Base-by-base conservation (phyloP, 1,284 basidiomycete species). In the Coniferiporia sulphurascens region DNA sequence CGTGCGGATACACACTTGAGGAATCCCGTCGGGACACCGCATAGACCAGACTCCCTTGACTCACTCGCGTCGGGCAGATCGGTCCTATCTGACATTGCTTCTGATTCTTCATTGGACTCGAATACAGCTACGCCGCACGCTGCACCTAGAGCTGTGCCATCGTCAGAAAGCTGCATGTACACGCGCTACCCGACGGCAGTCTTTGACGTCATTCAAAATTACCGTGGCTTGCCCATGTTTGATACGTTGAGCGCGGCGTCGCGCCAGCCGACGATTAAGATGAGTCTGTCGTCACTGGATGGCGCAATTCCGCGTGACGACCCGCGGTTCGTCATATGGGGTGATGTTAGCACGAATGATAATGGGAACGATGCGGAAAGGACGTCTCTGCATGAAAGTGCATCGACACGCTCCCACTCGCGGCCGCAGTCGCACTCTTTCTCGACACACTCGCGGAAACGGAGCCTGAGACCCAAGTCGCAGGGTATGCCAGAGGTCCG, bases 281-380 rank as follows among this genome's bases (percentile, higher is more conserved):
- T 91, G 68, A 87, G 85, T 1, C 68, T 87, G 13, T 79, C 82
- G 43, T 69, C 80, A 0, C 84, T 88, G 36, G 82, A 86, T 58
- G 82, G 78, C 35, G 83, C 87, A 6, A 79, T 83, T 0, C 90
- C 89, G 1, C 80, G 85, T 17, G 86, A 93, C 64, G 92, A 95
- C 65, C 91, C 92, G 19, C 82, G 91, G 0, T 94, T 93, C 68
- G 89, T 92, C 32, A 86, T 94, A 15, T 95, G 91, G 91, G 90
- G 89, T n/a, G 83, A 89, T 64, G 70, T 79, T 6, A 69, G 65
- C 62, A 48, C 64, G 7, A 78, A 77, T 34, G 69, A 69, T n/a
- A 82, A 84, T 57, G 80, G 65, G 12, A 67, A 67, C 35, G 61
- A 65, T 6, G 49, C 36, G 27, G 59, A 56, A 27, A 51, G 22